Conservation (phyloP, 495 filamentous ascomycete genomes). For the Neurospora sp. region DNA sequence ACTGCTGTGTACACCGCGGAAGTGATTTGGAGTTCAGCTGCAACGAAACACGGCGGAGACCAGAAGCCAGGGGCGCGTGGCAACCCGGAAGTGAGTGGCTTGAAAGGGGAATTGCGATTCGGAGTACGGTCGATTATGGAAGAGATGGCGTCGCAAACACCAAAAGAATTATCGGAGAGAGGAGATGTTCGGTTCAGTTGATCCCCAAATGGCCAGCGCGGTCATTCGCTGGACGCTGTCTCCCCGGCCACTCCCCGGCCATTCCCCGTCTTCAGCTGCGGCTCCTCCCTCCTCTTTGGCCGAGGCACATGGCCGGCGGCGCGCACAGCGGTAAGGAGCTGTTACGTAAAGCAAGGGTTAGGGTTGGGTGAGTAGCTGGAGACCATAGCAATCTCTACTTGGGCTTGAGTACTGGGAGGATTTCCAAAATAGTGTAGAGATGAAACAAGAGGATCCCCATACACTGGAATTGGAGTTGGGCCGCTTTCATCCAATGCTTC, state of each 20-base stretch:
- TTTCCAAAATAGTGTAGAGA: not conserved
- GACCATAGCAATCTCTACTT: not conserved
- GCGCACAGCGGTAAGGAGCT: slow-evolving; percentile 1
- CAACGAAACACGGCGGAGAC: not conserved
- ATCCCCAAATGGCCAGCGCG: not conserved
- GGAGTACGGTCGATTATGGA: not conserved
- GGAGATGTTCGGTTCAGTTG: not conserved
- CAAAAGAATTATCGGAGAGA: not conserved
- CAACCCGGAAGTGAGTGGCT: not conserved
- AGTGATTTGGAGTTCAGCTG: not conserved
- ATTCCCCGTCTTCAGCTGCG: not conserved
- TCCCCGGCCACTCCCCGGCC: not conserved
- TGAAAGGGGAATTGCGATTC: not conserved
- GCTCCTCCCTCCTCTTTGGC: slow-evolving; percentile 11
- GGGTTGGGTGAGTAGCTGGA: not conserved
- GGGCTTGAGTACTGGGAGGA: not conserved
- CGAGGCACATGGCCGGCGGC: slow-evolving; percentile 13
- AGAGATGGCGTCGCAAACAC: not conserved
- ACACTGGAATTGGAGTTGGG: not conserved
- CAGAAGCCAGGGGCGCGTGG: not conserved
- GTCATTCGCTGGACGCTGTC: not conserved
- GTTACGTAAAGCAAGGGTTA: not conserved
- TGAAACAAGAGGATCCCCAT: not conserved
- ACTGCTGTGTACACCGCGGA: not conserved
- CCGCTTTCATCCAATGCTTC: not conserved